Evolutionary conservation across 371 early-diverging fungal genomes (phyloP).

Genomic region (Syncephalastrum sp.): DNA sequence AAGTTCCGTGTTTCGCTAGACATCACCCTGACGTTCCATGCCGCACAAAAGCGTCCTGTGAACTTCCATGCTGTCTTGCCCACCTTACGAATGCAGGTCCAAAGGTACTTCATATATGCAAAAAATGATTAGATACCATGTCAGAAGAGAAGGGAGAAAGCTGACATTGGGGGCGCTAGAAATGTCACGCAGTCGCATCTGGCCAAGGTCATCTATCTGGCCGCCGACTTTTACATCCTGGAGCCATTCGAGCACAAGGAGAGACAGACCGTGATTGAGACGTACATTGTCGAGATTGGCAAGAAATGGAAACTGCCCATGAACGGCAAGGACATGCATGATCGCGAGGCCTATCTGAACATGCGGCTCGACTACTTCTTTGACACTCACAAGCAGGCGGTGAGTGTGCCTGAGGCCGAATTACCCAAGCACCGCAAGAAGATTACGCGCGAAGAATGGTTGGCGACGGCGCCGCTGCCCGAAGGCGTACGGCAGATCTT

Average conservation of each 20-base stretch:
- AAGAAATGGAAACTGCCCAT: conserved; percentile 29
- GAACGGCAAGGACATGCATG: conserved; percentile 28
- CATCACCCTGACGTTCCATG: conserved; percentile 35
- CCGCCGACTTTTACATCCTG: conserved; percentile 28
- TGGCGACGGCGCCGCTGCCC: conserved; percentile 29
- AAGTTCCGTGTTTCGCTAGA: conserved; percentile 35
- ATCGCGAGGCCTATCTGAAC: conserved; percentile 21
- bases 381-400: conserved; percentile 14
- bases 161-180: conserved; percentile 7
- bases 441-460: conserved; percentile 34
- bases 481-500: conserved; percentile 31
- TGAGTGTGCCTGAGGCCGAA: conserved; percentile 35
- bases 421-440: conserved; percentile 30
- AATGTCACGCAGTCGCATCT: conserved; percentile 29
- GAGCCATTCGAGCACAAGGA: conserved; percentile 26
- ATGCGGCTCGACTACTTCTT: conserved; percentile 22
- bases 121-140: neutral
- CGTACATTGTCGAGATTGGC: conserved; percentile 28
- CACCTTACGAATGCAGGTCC: conserved; percentile 28
- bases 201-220: conserved; percentile 30
- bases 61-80: conserved; percentile 39
- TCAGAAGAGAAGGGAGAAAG: neutral
- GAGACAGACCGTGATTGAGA: conserved; percentile 26
- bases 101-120: conserved; percentile 10
- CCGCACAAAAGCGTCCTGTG: conserved; percentile 26